Percentiles rank a stretch among this genome's conserved stretches.
These are phyloP conservation scores for Prinsepia uniflora DNA, from an alignment of 306 rosid genomes.

Conservation along the genomic window DNA sequence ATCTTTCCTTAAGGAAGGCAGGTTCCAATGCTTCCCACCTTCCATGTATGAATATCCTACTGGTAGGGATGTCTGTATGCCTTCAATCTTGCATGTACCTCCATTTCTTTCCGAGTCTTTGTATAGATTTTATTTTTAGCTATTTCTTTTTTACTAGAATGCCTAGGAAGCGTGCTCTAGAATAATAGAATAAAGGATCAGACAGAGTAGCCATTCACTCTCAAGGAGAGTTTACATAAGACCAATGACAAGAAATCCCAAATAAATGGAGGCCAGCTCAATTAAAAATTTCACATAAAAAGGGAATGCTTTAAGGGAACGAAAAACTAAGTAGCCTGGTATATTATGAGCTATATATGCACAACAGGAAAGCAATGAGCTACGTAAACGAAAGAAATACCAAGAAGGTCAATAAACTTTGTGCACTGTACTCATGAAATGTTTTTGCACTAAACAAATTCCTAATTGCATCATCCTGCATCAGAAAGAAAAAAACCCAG, in stretches of 20 bases:
- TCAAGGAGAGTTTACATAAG: background rate
- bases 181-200: too few relatives aligned
- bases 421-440: conserved; percentile 89
- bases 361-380: conserved; percentile 16
- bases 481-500: conserved; percentile 24
- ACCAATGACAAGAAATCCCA: background rate
- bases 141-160: background rate
- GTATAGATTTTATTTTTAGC: background rate
- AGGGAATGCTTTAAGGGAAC: background rate
- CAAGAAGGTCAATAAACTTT: conserved; percentile 89
- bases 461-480: conserved; percentile 98
- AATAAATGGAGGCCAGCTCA: background rate
- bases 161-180: too few relatives aligned
- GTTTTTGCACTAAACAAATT: conserved; percentile 98
- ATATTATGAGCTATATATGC: background rate
- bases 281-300: background rate
- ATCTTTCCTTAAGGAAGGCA: background rate
- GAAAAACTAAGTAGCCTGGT: background rate
- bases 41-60: background rate
- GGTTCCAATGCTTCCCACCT: background rate
- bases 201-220: background rate
- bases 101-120: background rate
- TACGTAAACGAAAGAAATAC: conserved; percentile 42
- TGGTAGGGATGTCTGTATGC: background rate
- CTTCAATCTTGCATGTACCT: background rate